These are phyloP conservation scores for Endothia cerciana DNA, from an alignment of 2,329 filamentous ascomycete species.

Conservation along the genomic window DNA sequence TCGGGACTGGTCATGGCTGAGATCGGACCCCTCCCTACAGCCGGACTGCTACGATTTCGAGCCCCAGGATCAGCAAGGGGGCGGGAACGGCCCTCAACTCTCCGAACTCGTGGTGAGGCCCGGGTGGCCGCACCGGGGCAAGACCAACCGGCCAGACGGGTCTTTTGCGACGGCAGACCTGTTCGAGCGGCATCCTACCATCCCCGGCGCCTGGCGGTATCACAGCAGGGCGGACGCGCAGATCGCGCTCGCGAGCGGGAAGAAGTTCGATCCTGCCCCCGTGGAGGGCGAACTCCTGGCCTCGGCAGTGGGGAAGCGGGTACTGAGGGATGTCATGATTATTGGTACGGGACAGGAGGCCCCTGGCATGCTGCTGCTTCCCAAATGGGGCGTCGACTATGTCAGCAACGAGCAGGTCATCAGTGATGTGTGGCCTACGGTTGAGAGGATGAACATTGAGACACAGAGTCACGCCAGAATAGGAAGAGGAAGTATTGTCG, in stretches of 20 bases:
- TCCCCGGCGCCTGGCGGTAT: slow-evolving; percentile 63
- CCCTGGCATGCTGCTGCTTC: slow-evolving; percentile 61
- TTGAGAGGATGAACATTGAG: slow-evolving; percentile 52
- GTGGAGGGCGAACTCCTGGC: slow-evolving; percentile 59
- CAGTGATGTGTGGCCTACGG: slow-evolving; percentile 43
- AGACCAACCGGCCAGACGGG: slow-evolving; percentile 60
- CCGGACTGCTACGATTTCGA: slow-evolving; percentile 50
- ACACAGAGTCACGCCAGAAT: slow-evolving; percentile 57
- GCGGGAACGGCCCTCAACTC: slow-evolving; percentile 38
- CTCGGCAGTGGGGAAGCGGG: slow-evolving; percentile 35
- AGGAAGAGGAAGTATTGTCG: slow-evolving; percentile 52
- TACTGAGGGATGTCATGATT: slow-evolving; percentile 59
- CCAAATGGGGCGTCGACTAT: slow-evolving; percentile 34
- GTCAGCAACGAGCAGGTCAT: slow-evolving; percentile 43
- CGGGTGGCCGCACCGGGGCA: slow-evolving; percentile 63
- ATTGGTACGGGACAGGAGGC: slow-evolving; percentile 63
- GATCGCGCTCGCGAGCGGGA: slow-evolving; percentile 65
- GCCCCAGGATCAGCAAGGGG: slow-evolving; percentile 34
- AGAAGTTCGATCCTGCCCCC: slow-evolving; percentile 69
- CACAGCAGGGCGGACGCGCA: slow-evolving; percentile 65
- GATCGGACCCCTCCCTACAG: slow-evolving; percentile 37
- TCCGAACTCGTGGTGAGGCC: slow-evolving; percentile 59
- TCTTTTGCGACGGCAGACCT: slow-evolving; percentile 67
- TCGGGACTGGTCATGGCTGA: slow-evolving; percentile 64
- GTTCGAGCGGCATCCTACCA: slow-evolving; percentile 58